Conservation (phyloP, 208 protist genomes). For the Leishmania martiniquensis region DNA sequence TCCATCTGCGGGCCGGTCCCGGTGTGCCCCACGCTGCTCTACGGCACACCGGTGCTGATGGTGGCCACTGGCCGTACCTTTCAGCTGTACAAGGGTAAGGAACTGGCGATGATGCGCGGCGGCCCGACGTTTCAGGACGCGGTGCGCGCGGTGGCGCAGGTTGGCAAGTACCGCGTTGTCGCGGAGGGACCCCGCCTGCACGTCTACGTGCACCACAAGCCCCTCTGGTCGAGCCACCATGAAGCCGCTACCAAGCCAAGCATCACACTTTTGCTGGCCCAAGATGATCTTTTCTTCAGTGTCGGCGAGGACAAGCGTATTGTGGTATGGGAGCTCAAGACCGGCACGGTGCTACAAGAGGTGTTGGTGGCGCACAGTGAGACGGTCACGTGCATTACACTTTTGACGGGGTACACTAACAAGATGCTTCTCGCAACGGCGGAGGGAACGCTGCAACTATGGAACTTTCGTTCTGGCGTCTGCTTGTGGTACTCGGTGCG, state of each 20-base stretch:
- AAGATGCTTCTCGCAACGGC: constrained; percentile 85
- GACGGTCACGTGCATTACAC: constrained; percentile 45
- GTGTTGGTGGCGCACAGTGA: constrained; percentile 69
- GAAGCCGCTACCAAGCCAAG: constrained; percentile 48
- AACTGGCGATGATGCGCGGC: constrained; percentile 80
- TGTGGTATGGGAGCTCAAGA: constrained; percentile 68
- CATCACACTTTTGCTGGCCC: constrained; percentile 63
- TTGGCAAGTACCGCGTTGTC: constrained; percentile 80
- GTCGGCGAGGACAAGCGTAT: constrained; percentile 78
- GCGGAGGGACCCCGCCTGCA: constrained; percentile 81
- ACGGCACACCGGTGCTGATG: constrained; percentile 82
- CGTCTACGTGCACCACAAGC: constrained; percentile 82
- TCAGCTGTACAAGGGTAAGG: constrained; percentile 85
- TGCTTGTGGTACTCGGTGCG: constrained; percentile 66
- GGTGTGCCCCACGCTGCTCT: constrained; percentile 68
- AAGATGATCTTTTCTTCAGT: constrained; percentile 83
- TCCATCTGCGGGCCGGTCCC: constrained; percentile 77
- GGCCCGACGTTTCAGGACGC: constrained; percentile 66
- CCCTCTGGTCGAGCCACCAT: constrained; percentile 69
- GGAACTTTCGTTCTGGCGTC: constrained; percentile 86
- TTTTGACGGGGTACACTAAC: constrained; percentile 81
- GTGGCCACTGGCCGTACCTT: constrained; percentile 82
- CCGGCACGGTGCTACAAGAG: constrained; percentile 61
- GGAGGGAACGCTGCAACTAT: constrained; percentile 82
- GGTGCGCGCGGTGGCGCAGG: constrained; percentile 73